Evolutionary conservation across 331 rosid species (phyloP).

Genomic region (Telfairia occidentalis): DNA sequence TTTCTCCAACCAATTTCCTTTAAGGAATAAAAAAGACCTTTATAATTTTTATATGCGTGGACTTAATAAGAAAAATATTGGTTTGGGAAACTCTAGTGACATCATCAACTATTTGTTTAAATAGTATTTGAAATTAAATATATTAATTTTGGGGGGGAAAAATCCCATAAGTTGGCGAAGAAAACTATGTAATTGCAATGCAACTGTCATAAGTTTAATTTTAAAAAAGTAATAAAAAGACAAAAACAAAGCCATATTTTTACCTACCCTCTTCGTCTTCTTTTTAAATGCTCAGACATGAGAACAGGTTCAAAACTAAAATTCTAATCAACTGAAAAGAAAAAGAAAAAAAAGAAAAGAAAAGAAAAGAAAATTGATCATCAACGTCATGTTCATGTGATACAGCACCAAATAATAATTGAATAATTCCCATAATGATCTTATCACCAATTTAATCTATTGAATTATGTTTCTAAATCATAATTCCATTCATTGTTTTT

Average conservation of each 20-base stretch:
- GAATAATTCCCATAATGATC: constrained; percentile 1
- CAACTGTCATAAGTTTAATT: constrained; percentile 24
- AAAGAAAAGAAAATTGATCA: neutral
- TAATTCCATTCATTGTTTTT: neutral
- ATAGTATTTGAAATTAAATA: neutral
- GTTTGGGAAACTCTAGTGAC: neutral
- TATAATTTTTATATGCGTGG: neutral
- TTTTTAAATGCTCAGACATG: constrained; percentile 14
- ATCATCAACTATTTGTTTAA: neutral
- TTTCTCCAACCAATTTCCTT: neutral
- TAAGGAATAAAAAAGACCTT: neutral
- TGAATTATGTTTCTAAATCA: neutral
- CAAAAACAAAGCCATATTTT: constrained; percentile 17
- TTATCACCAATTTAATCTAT: neutral
- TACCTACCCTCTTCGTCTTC: constrained; percentile 30
- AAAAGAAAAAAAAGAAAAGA: neutral
- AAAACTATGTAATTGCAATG: constrained; percentile 35
- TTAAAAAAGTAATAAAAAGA: neutral
- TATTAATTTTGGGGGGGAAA: neutral
- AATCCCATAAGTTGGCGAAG: constrained; percentile 25
- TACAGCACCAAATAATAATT: constrained; percentile 13
- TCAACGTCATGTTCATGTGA: constrained; percentile 27
- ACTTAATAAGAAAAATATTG: neutral
- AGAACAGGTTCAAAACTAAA: constrained; percentile 20
- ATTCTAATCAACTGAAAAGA: constrained; percentile 13